Conservation (phyloP, 108 stramenopile species). For the Poteriospumella lacustris region DNA sequence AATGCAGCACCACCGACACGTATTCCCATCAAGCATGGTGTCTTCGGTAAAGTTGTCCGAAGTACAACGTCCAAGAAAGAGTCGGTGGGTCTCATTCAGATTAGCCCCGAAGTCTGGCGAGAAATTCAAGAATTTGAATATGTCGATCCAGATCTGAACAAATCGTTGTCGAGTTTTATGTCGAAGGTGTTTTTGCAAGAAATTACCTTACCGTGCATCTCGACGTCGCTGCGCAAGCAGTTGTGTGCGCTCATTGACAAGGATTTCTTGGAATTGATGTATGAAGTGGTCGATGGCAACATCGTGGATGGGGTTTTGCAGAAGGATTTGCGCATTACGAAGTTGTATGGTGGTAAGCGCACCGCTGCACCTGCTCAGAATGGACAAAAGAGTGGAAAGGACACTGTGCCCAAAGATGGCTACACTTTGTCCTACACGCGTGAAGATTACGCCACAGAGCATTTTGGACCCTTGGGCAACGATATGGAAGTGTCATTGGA, state of each 20-base stretch:
- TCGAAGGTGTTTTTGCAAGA: neutral
- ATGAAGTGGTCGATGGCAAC: too few species aligned
- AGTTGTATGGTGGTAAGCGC: too few species aligned
- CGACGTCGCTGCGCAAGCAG: neutral
- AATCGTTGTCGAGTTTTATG: neutral
- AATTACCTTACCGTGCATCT: neutral
- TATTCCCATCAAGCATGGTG: constrained; percentile 2
- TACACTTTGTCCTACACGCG: neutral
- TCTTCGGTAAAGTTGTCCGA: neutral
- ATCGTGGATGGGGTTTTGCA: too few species aligned
- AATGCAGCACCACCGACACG: too few species aligned
- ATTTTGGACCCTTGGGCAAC: neutral
- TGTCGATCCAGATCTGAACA: neutral
- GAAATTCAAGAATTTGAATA: neutral
- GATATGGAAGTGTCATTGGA: neutral
- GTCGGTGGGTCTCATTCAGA: neutral
- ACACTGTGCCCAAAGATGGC: neutral
- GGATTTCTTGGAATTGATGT: too few species aligned
- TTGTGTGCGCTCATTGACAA: too few species aligned
- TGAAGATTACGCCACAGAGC: neutral
- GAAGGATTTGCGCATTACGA: too few species aligned
- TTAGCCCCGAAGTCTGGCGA: neutral
- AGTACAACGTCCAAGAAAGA: constrained; percentile 23
- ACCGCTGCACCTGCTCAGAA: too few species aligned
- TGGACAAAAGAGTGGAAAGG: too few species aligned